Conservation (phyloP, 2,329 filamentous ascomycete genomes). For the Cyphellophora attinorum region DNA sequence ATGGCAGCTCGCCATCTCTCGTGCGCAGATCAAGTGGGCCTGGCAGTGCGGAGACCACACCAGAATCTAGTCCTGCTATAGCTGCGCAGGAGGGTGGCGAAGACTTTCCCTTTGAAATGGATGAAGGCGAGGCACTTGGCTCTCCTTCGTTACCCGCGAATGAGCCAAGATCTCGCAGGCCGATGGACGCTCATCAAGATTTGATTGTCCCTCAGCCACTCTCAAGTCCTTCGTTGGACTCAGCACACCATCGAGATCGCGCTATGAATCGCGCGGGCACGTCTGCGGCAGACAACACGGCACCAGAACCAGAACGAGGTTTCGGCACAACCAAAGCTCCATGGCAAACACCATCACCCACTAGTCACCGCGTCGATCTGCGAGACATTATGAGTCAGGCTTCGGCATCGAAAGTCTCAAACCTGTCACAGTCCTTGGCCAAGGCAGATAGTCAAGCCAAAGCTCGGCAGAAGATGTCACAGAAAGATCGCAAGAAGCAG, state of each 20-base stretch:
- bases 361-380: conserved; percentile 59
- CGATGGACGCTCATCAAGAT: background rate
- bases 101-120: conserved; percentile 92
- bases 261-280: background rate
- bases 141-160: background rate
- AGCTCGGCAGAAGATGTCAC: conserved; percentile 58
- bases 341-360: conserved; percentile 46
- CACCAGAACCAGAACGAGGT: background rate
- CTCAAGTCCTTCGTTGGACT: background rate
- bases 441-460: conserved; percentile 29
- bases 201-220: background rate
- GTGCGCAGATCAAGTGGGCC: conserved; percentile 1
- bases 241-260: too few species aligned
- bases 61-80: conserved; percentile 43
- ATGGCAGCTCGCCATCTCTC: conserved; percentile 5
- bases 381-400: conserved; percentile 66
- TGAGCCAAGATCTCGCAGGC: background rate
- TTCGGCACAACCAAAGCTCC: conserved; percentile 22
- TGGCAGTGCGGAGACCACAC: conserved; percentile 9
- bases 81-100: conserved; percentile 52
- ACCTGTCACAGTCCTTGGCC: conserved; percentile 42
- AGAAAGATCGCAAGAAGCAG: conserved; percentile 82
- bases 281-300: background rate
- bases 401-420: conserved; percentile 40
- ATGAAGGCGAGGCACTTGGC: conserved; percentile 49